Evolutionary conservation across 192 early-diverging fungal genomes (phyloP), one percentile per base, ranked within the genome.

Genomic region (Entomortierella lignicola): DNA sequence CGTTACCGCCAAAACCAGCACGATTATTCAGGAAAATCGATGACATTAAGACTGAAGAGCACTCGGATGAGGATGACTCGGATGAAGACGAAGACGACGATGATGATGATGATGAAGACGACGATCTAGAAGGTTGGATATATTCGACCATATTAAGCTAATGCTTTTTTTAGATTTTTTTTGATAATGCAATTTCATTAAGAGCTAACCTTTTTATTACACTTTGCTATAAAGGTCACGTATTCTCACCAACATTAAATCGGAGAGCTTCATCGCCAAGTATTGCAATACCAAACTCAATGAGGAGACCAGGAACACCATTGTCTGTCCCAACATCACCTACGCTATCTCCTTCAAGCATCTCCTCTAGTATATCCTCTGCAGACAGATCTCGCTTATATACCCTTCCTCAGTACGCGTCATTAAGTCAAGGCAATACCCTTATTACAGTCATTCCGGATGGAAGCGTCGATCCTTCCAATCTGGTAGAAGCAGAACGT

Each of bases 1-100:
- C 74, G 6, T 23, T 89, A 60, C 88, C 88, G 32, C 88, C 88
- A 29, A 89, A 89, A 57, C 88, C 88, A 29, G 77, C 77, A n/a
- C 71, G 73, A 29, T 47, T 73, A 60, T 77, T 71, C 55, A 70
- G 73, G 47, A 60, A 80, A 59, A 41, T 69, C 15, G 44, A 42
- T 26, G 71, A 70, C 44, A 51, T 74, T 34, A 63, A 80, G 39
- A 50, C 56, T 13, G 72, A 82, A 34, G 71, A 77, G 10, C 64
- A 77, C 55, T 60, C 57, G 29, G 73, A 71, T n/a, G 72, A 77
- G n/a, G 82, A 77, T 29, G 72, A 79, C 23, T 79, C 59, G 20
- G 84, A 83, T 12, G 81, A 73, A 11, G 70, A 83, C 13, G 79
- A 79, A 11, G 82, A 81, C 8, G 66, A 77, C 12, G 67, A 72